phyloP scores from a whole-genome alignment of 768 basidiomycete species.

The Termitomyces heimii region DNA sequence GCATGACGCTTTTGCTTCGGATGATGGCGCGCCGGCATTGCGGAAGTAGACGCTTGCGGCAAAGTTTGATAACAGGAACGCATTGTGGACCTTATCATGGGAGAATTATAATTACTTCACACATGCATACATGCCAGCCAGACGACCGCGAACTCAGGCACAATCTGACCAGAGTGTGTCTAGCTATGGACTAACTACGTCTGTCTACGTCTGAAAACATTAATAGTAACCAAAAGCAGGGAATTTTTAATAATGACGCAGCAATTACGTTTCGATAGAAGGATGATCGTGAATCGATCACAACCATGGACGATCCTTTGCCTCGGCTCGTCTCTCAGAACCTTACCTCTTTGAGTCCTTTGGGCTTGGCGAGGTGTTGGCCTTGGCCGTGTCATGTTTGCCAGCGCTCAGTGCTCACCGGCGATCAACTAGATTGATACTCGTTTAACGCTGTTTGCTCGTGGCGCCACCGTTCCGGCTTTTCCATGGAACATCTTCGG shows the following conservation, averaged over 20 bases:
- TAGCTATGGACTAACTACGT: too few species aligned
- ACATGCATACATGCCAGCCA: too few species aligned
- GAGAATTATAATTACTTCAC: not conserved
- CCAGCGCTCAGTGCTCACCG: not conserved
- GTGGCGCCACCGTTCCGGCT: not conserved
- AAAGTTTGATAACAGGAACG: not conserved
- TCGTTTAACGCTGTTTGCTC: not conserved
- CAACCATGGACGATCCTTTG: not conserved
- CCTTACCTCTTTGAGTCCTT: not conserved
- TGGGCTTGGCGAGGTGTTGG: not conserved
- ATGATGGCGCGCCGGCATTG: not conserved
- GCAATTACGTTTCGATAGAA: not conserved
- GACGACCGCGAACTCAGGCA: too few species aligned
- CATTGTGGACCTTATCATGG: not conserved
- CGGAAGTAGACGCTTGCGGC: not conserved
- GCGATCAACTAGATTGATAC: not conserved
- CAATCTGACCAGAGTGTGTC: too few species aligned
- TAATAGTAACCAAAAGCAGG: too few species aligned
- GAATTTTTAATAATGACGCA: too few species aligned
- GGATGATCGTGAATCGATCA: not conserved
- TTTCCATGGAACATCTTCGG: conserved; percentile 7
- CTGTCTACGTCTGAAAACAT: too few species aligned
- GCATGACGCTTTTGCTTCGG: not conserved
- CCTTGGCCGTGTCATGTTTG: not conserved
- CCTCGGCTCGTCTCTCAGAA: not conserved